phyloP scores from a whole-genome alignment of 805 yeast species.

The Candida gorgasii region DNA sequence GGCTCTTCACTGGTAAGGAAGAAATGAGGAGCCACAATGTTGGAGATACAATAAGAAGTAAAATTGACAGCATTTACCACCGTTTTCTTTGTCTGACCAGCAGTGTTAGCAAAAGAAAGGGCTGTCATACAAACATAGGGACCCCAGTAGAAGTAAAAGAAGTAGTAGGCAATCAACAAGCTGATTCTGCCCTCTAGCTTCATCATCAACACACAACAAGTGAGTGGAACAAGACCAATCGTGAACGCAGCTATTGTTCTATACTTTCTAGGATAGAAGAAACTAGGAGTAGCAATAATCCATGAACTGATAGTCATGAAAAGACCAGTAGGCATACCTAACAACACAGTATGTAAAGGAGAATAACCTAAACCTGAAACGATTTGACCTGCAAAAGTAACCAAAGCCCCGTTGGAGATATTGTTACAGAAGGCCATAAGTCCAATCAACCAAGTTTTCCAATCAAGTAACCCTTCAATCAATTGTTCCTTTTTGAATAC shows the following conservation, averaged over 20 bases:
- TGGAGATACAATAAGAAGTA: conserved; percentile 54
- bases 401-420: conserved; percentile 38
- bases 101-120: conserved; percentile 46
- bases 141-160: conserved; percentile 56
- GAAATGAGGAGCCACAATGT: conserved; percentile 57
- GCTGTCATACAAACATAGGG: conserved; percentile 42
- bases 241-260: conserved; percentile 22
- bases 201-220: conserved; percentile 42
- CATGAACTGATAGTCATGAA: conserved; percentile 32
- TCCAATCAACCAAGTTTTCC: conserved; percentile 37
- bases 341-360: conserved; percentile 42
- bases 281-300: conserved; percentile 30
- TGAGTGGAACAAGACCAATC: conserved; percentile 32
- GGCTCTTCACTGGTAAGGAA: conserved; percentile 48
- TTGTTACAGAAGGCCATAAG: conserved; percentile 27
- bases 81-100: conserved; percentile 59
- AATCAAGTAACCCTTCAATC: conserved; percentile 35
- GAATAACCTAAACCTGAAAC: conserved; percentile 54
- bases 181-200: conserved; percentile 39
- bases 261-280: conserved; percentile 18
- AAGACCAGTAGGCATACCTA: conserved; percentile 61
- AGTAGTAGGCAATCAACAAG: conserved; percentile 48
- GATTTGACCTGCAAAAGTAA: conserved; percentile 43
- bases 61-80: conserved; percentile 46
- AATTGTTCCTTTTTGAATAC: conserved; percentile 38